Base-by-base conservation (phyloP, 2,329 filamentous ascomycete genomes). In the Escovopsis sp. region DNA sequence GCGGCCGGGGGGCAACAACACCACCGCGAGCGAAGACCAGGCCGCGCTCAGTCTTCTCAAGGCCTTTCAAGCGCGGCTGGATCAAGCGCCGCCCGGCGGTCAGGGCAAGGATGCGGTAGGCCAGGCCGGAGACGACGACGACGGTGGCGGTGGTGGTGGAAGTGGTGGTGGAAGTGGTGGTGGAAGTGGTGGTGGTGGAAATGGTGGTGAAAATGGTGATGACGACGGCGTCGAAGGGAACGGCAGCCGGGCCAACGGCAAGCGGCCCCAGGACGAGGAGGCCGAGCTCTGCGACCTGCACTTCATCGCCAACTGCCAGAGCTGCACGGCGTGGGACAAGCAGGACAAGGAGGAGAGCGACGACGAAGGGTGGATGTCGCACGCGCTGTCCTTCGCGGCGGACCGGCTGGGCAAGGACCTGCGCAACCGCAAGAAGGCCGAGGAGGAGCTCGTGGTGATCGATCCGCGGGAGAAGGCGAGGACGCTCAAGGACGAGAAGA, bases 261-360 rank as follows among this genome's bases (percentile, higher is more conserved):
- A 44, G 52, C 41, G 41, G 14, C 42, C 40, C 8, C 43, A 34
- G 7, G 77, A 78, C 3, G 74, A 80, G 27, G 84, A 92, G 52
- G 77, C 75, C 3, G 69, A 69, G 34, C 66, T 92, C 4, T 98
- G 90, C 51, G 90, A 96, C 54, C 61, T 98, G 26, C 90, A 98
- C 54, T 98, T 96, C 56, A 92, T 98, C 43, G 82, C 81, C 33
- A 83, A 92, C 48, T 98, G 90, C 55, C 85, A 94, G 52, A 94
- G 85, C 31, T 96, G 90, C 55, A 76, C 73, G 39, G 72, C 79
- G 0, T 94, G 87, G 85, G 81, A 92, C 49, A 69, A 76, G 46
- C 66, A 65, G 28, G 72, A 66, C 4, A 63, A 65, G 11, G 63
- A 68, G 16, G 72, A 77, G 4, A 69, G 66, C 45, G 70, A 73